Evolutionary conservation across 495 filamentous ascomycete genomes (phyloP), one percentile per base, ranked within the genome.

Genomic region (Articulospora tetracladia): DNA sequence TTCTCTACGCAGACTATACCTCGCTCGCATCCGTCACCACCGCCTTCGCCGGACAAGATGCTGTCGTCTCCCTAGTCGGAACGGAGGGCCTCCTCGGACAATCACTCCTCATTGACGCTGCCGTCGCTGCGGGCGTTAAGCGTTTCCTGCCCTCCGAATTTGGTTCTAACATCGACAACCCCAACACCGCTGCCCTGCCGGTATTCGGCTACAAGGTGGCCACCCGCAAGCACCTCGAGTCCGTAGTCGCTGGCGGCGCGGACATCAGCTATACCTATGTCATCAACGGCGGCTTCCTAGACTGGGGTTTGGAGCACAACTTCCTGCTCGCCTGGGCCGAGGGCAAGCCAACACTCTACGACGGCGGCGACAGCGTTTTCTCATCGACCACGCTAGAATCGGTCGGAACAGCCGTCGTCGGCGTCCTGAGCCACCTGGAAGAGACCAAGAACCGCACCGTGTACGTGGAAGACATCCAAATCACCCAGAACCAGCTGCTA

Each of bases 121-220:
- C 85, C 0, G 64, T 83, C 15, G 76, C 79, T 0, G 85, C 82
- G 0, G 77, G 79, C 12, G 83, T 90, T 0, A 73, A 78, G 65
- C 79, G 85, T 23, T 84, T 86, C 61, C 71, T 91, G 25, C 87
- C 86, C 0, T 83, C 81, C 19, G 86, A 88, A 61, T 91, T 83
- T 59, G 88, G 87, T 15, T 66, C 61, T 13, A 69, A 84, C 53
- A 70, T 70, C 51, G 24, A 50, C 30, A 69, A 79, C 49, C 65
- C 71, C 4, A 68, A 73, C 6, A 61, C 62, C 2, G 36, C 62
- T 2, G 53, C 66, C 8, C 66, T 81, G 0, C 75, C 77, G 3
- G 63, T 83, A 46, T 81, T 77, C 63, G 67, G 57, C 0, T 61
- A 63, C 48, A 86, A 86, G 66, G 55, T 79, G 25, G 65, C 68